phyloP scores from a whole-genome alignment of 2,329 filamentous ascomycete species.

The Scopulariopsis brevicaulis region DNA sequence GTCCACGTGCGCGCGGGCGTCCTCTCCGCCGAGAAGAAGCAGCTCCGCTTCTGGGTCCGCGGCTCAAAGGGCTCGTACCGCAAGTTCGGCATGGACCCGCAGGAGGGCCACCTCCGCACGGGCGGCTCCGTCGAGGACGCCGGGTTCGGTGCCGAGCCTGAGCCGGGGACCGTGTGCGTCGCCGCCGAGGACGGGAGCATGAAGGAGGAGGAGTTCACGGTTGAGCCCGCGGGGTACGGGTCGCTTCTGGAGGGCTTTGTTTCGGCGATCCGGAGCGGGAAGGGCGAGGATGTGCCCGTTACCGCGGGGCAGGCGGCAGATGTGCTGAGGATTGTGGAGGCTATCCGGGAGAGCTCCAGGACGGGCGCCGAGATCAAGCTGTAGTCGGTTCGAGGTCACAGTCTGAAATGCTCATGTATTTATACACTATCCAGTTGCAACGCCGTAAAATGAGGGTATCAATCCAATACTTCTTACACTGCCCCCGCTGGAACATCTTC shows the following conservation, averaged over 20 bases:
- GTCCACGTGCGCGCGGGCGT: conserved; percentile 60
- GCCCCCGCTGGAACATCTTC: not conserved
- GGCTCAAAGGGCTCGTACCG: conserved; percentile 65
- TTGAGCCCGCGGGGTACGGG: conserved; percentile 55
- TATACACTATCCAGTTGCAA: not conserved
- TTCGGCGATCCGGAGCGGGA: conserved; percentile 32
- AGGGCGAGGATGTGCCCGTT: conserved; percentile 39
- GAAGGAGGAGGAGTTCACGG: conserved; percentile 38
- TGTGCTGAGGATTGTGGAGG: conserved; percentile 42
- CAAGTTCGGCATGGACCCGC: conserved; percentile 60
- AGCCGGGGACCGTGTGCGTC: conserved; percentile 45
- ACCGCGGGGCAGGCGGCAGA: conserved; percentile 39
- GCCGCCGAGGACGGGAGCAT: conserved; percentile 38
- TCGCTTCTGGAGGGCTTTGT: conserved; percentile 51
- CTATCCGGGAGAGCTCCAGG: conserved; percentile 35
- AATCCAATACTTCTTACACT: not conserved
- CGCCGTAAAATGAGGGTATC: not conserved
- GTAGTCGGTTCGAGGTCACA: not conserved
- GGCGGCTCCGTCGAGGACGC: conserved; percentile 48
- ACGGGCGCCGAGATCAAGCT: conserved; percentile 31
- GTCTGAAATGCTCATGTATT: not conserved
- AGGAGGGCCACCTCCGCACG: conserved; percentile 61
- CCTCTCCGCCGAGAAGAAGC: conserved; percentile 55
- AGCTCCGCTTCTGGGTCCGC: conserved; percentile 67
- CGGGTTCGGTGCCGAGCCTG: conserved; percentile 51